A percentile compares a stretch with the other conserved stretches of the same genome.
These are phyloP conservation scores for Fusarium veterinarium DNA, from an alignment of 2,329 filamentous ascomycete species.

Conservation along the genomic window DNA sequence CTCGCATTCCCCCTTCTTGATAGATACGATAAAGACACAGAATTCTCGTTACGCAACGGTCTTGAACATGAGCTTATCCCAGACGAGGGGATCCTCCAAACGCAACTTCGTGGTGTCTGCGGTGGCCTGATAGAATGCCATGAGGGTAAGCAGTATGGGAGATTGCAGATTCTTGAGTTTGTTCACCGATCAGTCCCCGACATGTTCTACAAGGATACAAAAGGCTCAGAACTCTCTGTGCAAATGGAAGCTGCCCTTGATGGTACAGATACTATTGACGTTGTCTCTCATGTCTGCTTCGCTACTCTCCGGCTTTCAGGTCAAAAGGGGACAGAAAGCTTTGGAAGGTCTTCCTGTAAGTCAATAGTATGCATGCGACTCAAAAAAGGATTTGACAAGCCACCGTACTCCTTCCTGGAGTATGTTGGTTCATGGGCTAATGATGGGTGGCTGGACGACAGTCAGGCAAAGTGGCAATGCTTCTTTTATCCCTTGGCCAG, in stretches of 20 bases:
- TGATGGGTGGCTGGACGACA: background rate
- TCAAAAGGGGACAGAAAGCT: fast-evolving
- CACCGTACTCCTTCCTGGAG: background rate
- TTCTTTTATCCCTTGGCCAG: fast-evolving
- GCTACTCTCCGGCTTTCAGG: background rate
- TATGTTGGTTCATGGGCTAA: background rate
- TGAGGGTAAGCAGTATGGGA: fast-evolving
- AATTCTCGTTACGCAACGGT: background rate
- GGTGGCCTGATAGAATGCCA: background rate
- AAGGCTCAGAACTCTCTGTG: fast-evolving
- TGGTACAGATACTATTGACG: fast-evolving
- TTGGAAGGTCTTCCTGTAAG: too few species aligned
- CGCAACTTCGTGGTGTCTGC: background rate
- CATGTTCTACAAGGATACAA: fast-evolving
- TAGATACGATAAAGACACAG: fast-evolving
- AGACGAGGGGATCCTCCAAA: fast-evolving
- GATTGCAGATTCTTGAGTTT: background rate
- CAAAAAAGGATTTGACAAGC: too few species aligned
- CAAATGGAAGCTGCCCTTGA: background rate
- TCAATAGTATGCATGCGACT: too few species aligned
- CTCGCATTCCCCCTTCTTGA: background rate
- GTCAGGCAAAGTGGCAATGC: background rate
- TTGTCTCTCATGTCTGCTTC: background rate
- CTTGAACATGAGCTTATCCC: fast-evolving
- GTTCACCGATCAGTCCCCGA: background rate